Evolutionary conservation across 2,329 filamentous ascomycete genomes (phyloP).

Genomic region (Trichoderma atroviride): DNA sequence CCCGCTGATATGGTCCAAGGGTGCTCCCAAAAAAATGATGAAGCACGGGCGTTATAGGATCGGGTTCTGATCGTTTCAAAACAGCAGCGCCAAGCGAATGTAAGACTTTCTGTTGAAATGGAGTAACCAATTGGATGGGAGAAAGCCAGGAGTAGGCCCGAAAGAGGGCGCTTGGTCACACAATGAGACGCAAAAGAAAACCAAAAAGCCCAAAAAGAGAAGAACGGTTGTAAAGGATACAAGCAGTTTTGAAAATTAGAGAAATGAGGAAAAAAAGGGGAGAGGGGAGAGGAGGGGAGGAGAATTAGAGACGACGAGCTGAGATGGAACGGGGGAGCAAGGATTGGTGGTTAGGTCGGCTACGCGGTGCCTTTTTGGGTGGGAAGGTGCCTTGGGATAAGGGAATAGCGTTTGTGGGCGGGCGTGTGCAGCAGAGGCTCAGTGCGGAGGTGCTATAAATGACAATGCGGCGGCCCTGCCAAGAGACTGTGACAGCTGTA

Average conservation of each 20-base stretch:
- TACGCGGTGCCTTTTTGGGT: neutral
- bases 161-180: neutral
- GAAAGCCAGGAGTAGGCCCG: neutral
- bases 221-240: too few species aligned
- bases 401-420: neutral
- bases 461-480: neutral
- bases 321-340: neutral
- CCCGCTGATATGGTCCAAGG: slow-evolving; percentile 5
- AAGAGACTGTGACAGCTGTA: neutral
- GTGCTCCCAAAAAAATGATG: neutral
- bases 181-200: neutral
- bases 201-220: neutral
- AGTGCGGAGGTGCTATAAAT: neutral
- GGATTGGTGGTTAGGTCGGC: neutral
- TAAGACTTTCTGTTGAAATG: neutral
- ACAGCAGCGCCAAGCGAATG: slow-evolving; percentile 8
- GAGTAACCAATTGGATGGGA: neutral
- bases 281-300: neutral
- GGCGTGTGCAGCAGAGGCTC: neutral
- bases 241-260: neutral
- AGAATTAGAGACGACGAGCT: neutral
- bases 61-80: neutral
- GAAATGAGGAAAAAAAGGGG: neutral
- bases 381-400: neutral
- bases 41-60: neutral